Evolutionary conservation across 2,329 filamentous ascomycete genomes (phyloP).

Genomic region (Colletotrichum lindemuthianum): DNA sequence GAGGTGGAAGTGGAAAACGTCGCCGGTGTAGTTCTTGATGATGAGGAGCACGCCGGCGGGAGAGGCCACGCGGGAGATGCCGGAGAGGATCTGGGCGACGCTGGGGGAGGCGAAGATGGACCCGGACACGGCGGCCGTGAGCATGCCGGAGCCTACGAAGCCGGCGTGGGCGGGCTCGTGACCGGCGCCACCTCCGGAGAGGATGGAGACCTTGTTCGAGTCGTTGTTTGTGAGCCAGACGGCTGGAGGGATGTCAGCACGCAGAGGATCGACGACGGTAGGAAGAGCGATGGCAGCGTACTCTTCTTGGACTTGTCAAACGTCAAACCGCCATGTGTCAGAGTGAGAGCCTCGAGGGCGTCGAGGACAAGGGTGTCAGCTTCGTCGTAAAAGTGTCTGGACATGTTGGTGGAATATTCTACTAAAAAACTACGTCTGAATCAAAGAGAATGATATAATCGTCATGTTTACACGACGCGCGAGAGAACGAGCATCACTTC

Average conservation of each 20-base stretch:
- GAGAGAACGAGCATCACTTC: too few relatives aligned
- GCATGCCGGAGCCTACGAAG: constrained; percentile 71
- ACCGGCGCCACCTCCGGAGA: constrained; percentile 65
- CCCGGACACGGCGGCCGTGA: constrained; percentile 71
- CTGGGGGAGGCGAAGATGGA: constrained; percentile 74
- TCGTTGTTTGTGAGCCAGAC: constrained; percentile 30
- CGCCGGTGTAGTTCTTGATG: constrained; percentile 74
- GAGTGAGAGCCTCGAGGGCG: constrained; percentile 24
- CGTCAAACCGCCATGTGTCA: constrained; percentile 64
- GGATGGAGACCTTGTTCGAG: constrained; percentile 54
- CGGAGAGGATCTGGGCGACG: constrained; percentile 70
- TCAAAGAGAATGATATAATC: not conserved
- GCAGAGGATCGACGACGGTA: not conserved
- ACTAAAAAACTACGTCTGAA: not conserved
- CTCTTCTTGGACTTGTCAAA: constrained; percentile 54
- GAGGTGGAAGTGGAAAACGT: constrained; percentile 65
- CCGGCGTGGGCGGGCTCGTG: constrained; percentile 73
- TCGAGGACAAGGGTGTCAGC: constrained; percentile 32
- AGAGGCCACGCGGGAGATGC: constrained; percentile 64
- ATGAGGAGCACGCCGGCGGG: constrained; percentile 70
- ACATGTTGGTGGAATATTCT: constrained; percentile 3
- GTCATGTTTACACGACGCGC: too few relatives aligned
- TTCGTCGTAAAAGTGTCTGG: constrained; percentile 31
- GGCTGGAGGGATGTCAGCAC: not conserved
- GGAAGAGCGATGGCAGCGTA: not conserved